These are phyloP conservation scores for Plasmodium falciparum DNA, from an alignment of 169 alveolate species.

Conservation along the genomic window DNA sequence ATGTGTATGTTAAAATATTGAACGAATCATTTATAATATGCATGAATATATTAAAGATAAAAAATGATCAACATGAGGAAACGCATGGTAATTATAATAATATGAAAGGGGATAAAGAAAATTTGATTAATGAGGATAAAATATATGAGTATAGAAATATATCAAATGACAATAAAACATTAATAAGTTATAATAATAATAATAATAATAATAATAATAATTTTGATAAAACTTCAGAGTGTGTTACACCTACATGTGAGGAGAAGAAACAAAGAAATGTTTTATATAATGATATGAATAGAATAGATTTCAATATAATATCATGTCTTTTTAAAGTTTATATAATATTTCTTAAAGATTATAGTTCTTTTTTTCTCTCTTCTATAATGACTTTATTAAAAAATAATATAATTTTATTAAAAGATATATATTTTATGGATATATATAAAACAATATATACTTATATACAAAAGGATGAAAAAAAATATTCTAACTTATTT, in stretches of 20 bases:
- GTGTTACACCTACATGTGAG: no score
- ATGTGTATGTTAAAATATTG: slow-evolving; percentile 34
- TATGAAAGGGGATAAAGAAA: no score
- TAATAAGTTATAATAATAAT: not conserved
- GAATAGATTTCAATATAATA: not conserved
- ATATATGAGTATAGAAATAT: not conserved
- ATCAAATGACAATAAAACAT: not conserved
- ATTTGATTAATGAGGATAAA: no score
- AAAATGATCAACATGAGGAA: slow-evolving; percentile 4
- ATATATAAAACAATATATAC: slow-evolving; percentile 15
- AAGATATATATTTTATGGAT: not conserved
- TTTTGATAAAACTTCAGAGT: not conserved
- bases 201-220: not conserved
- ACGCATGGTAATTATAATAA: no score
- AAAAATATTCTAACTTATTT: slow-evolving; percentile 25
- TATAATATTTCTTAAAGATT: slow-evolving; percentile 30
- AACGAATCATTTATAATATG: slow-evolving; percentile 34
- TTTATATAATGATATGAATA: no score
- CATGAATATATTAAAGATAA: not conserved
- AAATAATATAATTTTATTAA: slow-evolving; percentile 10
- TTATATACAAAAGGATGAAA: slow-evolving; percentile 26
- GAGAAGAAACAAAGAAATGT: no score
- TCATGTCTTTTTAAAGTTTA: slow-evolving; percentile 40
- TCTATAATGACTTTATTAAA: slow-evolving; percentile 29
- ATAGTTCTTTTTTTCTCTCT: slow-evolving; percentile 13